Conservation (phyloP, 768 basidiomycete genomes). For the Phaffia australis region DNA sequence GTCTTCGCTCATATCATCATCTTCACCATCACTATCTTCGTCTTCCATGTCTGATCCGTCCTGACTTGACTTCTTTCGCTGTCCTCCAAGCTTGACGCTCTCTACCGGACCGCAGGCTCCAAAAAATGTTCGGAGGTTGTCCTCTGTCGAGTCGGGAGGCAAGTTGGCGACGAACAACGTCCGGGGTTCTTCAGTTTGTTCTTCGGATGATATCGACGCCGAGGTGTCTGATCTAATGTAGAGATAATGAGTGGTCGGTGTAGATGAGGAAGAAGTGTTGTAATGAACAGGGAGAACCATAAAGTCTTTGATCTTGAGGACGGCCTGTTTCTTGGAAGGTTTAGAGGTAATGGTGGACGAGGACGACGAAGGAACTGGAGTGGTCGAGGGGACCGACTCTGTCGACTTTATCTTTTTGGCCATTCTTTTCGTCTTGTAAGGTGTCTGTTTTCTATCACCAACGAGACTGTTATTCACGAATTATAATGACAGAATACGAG, state of each 20-base stretch:
- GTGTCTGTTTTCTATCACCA: too few species aligned
- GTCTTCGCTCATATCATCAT: conserved; percentile 29
- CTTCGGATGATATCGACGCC: conserved; percentile 13
- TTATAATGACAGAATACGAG: too few species aligned
- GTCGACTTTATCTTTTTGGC: too few species aligned
- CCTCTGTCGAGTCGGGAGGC: conserved; percentile 75
- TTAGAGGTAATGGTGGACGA: too few species aligned
- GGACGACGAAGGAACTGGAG: too few species aligned
- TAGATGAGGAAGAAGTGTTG: neutral
- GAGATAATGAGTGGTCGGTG: conserved; percentile 51
- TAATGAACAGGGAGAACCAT: neutral
- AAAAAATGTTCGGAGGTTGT: conserved; percentile 68
- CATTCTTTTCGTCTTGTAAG: too few species aligned
- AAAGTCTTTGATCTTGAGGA: too few species aligned
- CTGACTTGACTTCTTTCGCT: conserved; percentile 21
- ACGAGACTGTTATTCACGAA: too few species aligned
- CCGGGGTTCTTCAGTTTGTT: conserved; percentile 46
- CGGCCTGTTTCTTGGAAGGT: too few species aligned
- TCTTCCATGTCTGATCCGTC: conserved; percentile 26
- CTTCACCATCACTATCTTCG: conserved; percentile 31
- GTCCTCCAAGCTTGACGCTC: conserved; percentile 51
- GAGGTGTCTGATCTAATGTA: conserved; percentile 60
- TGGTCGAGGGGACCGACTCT: too few species aligned
- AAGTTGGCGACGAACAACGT: conserved; percentile 83
- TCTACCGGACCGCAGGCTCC: conserved; percentile 67